Evolutionary conservation across 192 early-diverging fungal genomes (phyloP), one percentile per base, ranked within the genome.

Genomic region (Entrophospora sp.): DNA sequence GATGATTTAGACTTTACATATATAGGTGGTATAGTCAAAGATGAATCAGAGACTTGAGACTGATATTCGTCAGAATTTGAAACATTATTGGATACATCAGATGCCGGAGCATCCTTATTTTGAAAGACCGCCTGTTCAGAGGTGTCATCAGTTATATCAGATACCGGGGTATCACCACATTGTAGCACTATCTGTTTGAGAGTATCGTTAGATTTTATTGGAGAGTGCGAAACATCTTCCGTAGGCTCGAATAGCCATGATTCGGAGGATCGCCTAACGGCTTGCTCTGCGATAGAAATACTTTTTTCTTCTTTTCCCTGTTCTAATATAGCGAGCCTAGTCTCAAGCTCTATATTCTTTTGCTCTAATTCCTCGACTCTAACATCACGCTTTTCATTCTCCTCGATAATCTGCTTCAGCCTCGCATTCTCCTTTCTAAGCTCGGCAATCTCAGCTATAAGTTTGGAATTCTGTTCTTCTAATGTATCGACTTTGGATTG

Each of bases 311-410:
- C 5, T 57, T 56, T 56, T 56, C 53, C 53, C 53, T 56, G 53
- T 56, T 57, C 53, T 57, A 57, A 57, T 57, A 57, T 30, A 57
- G 27, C 53, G 53, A 57, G 53, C 5, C 53, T 57, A 5, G 24
- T 57, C 53, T 57, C 53, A 57, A 57, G 53, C 53, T 57, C 30
- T 57, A 30, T 57, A 57, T 57, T 57, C 53, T 57, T 56, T 57
- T 57, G 53, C 53, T 57, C 53, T 57, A 57, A 32, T 57, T 57
- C 53, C 53, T 57, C 53, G 30, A 57, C n/a, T n/a, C n/a, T n/a
- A n/a, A n/a, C n/a, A n/a, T n/a, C n/a, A n/a, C n/a, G n/a, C n/a
- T n/a, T n/a, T 28, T 57, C 53, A 57, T 57, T 57, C 5, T 57
- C 53, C 30, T 57, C 53, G 1, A 57, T 57, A 57, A 32, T 32